phyloP scores from a whole-genome alignment of 495 filamentous ascomycete species.

The Lepidopterella palustris region DNA sequence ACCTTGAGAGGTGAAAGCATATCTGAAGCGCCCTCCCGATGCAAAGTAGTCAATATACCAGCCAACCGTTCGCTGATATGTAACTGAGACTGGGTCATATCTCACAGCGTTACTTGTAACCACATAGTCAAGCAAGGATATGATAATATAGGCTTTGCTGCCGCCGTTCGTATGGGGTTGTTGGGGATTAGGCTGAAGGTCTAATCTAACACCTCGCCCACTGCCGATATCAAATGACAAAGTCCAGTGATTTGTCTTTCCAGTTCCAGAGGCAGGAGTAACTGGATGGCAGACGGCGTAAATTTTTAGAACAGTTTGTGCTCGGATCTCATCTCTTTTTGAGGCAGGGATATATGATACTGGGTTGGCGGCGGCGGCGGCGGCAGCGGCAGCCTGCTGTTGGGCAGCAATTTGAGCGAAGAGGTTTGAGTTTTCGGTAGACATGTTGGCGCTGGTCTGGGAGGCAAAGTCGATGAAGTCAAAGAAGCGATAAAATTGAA shows the following conservation, averaged over 20 bases:
- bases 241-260: too few relatives aligned
- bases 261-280: too few relatives aligned
- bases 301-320: too few relatives aligned
- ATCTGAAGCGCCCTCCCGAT: conserved; percentile 1
- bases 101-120: neutral
- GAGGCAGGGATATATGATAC: neutral
- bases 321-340: neutral
- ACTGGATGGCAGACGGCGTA: too few relatives aligned
- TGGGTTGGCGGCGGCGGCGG: conserved; percentile 1
- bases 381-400: conserved; percentile 1
- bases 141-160: too few relatives aligned
- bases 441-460: neutral
- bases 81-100: conserved; percentile 2
- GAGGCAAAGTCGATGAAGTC: conserved; percentile 4
- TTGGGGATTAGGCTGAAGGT: too few relatives aligned
- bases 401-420: conserved; percentile 2
- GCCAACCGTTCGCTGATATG: neutral
- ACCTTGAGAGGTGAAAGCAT: conserved; percentile 1
- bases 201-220: too few relatives aligned
- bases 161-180: too few relatives aligned
- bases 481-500: too few relatives aligned
- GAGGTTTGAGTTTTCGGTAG: neutral
- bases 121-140: too few relatives aligned
- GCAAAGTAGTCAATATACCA: conserved; percentile 3
- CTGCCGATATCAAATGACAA: too few relatives aligned